Evolutionary conservation across 768 basidiomycete genomes (phyloP).

Genomic region (Wakefieldia striispora): DNA sequence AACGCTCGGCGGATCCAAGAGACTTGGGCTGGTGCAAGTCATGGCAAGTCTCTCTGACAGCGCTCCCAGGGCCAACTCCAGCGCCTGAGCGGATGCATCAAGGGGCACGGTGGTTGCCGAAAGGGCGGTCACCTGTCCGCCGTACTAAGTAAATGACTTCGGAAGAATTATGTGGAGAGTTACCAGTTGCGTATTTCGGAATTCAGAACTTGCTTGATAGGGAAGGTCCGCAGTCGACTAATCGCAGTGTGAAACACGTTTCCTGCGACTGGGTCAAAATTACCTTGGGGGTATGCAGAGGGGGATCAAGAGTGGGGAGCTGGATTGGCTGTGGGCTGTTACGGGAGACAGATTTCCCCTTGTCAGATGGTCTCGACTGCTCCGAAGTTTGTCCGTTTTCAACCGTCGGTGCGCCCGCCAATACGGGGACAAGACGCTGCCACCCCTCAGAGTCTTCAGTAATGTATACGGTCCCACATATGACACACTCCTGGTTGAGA

Average conservation of each 20-base stretch:
- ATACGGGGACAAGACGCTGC: slow-evolving; percentile 40
- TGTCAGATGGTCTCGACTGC: slow-evolving; percentile 10
- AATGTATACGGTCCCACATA: slow-evolving; percentile 64
- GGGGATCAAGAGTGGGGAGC: slow-evolving; percentile 33
- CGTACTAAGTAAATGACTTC: slow-evolving; percentile 3
- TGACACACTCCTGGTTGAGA: slow-evolving; percentile 68
- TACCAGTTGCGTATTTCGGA: slow-evolving; percentile 19
- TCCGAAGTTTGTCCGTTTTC: slow-evolving; percentile 3
- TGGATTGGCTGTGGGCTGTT: slow-evolving; percentile 31
- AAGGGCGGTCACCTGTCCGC: slow-evolving; percentile 16
- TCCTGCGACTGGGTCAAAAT: not conserved
- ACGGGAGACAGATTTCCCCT: slow-evolving; percentile 11
- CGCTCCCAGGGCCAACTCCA: slow-evolving; percentile 51
- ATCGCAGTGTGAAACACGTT: slow-evolving; percentile 5
- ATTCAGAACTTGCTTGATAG: slow-evolving; percentile 10
- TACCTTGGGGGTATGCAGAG: slow-evolving; percentile 29
- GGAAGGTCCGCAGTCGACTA: slow-evolving; percentile 24
- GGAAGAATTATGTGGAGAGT: not conserved
- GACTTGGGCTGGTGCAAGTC: slow-evolving; percentile 37
- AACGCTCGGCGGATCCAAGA: slow-evolving; percentile 49
- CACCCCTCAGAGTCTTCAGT: slow-evolving; percentile 54
- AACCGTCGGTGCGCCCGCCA: slow-evolving; percentile 4
- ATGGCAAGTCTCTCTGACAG: slow-evolving; percentile 51
- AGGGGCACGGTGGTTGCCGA: slow-evolving; percentile 11
- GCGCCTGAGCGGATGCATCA: slow-evolving; percentile 39